Evolutionary conservation across 495 filamentous ascomycete genomes (phyloP).

Genomic region (Cenococcum geophilum): DNA sequence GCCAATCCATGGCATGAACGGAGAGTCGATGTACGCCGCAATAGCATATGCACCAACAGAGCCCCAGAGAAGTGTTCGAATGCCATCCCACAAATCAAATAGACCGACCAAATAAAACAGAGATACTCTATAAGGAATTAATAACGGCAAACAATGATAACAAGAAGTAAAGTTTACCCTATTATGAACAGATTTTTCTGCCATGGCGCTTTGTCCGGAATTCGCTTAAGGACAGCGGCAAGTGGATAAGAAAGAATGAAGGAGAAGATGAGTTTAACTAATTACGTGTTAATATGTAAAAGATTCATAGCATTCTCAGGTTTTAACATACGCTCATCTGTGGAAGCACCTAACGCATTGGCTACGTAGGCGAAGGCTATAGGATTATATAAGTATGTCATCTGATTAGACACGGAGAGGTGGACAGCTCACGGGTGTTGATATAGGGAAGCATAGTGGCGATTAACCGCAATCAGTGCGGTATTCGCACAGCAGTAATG

Average conservation of each 20-base stretch:
- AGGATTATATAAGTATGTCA: background rate
- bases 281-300: conserved; percentile 23
- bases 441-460: conserved; percentile 77
- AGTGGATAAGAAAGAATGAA: conserved; percentile 93
- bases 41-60: conserved; percentile 76
- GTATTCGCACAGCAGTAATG: background rate
- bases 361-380: conserved; percentile 68
- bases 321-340: conserved; percentile 70
- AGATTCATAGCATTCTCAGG: conserved; percentile 6
- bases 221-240: conserved; percentile 78
- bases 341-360: conserved; percentile 62
- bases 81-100: conserved; percentile 89
- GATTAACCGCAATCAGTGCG: background rate
- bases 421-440: conserved; percentile 57
- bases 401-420: background rate
- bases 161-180: conserved; percentile 43
- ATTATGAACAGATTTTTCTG: conserved; percentile 90
- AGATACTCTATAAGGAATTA: conserved; percentile 48
- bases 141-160: background rate
- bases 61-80: conserved; percentile 72
- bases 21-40: conserved; percentile 75
- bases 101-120: conserved; percentile 89
- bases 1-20: conserved; percentile 96
- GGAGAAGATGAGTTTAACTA: conserved; percentile 89
- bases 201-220: conserved; percentile 77